A percentile compares a stretch with the other conserved stretches of the same genome.
These are phyloP conservation scores for Primulina tabacum DNA, from an alignment of 257 asterid genomes.

Conservation along the genomic window DNA sequence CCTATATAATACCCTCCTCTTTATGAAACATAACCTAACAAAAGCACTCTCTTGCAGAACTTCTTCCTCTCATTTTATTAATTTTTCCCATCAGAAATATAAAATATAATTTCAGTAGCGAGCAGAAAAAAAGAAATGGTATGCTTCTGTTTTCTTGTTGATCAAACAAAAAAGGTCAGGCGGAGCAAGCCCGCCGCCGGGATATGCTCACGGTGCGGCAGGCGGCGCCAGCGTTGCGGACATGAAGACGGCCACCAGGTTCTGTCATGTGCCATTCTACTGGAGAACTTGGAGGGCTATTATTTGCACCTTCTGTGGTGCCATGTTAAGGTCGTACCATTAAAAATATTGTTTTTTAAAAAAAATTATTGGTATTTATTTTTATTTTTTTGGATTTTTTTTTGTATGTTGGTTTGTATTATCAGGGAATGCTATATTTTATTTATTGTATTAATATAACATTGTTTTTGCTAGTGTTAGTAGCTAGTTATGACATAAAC, in stretches of 20 bases:
- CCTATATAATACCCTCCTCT: not conserved
- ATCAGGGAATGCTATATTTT: too few relatives aligned
- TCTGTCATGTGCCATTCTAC: conserved; percentile 83
- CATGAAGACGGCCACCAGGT: conserved; percentile 90
- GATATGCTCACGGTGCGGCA: conserved; percentile 83
- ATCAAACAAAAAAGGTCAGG: conserved; percentile 74
- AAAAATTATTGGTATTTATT: too few relatives aligned
- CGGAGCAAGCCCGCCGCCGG: conserved; percentile 92
- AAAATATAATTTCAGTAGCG: too few relatives aligned
- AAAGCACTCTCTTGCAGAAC: not conserved
- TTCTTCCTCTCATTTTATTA: too few relatives aligned
- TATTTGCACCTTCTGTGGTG: conserved; percentile 89
- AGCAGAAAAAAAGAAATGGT: conserved; percentile 46
- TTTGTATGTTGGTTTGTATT: not conserved
- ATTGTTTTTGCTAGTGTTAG: not conserved
- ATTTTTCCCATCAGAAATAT: not conserved
- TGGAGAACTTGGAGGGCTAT: conserved; percentile 87
- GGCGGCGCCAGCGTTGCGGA: conserved; percentile 98
- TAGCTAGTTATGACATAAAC: too few relatives aligned
- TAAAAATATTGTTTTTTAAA: too few relatives aligned
- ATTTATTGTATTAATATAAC: not conserved
- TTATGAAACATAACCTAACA: not conserved
- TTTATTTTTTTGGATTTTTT: too few relatives aligned
- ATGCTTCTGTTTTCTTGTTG: conserved; percentile 83
- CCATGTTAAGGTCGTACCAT: conserved; percentile 69